Evolutionary conservation across 352 stramenopile genomes (phyloP).

Genomic region (Globisporangium spinosum): DNA sequence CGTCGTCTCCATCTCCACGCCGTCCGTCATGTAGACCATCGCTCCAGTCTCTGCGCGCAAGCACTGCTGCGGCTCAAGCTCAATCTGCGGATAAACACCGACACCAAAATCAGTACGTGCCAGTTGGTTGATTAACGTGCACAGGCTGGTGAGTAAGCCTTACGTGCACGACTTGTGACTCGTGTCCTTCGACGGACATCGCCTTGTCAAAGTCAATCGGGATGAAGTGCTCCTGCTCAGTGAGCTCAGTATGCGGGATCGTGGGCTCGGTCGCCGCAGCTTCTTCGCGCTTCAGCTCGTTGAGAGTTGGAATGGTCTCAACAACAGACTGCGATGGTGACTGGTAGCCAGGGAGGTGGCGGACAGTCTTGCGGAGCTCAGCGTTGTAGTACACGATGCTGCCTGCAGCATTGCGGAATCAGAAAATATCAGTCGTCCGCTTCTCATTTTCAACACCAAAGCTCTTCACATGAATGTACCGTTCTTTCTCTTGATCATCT

Average conservation of each 20-base stretch:
- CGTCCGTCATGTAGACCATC: conserved; percentile 96
- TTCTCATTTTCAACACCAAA: not conserved
- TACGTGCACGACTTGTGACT: conserved; percentile 85
- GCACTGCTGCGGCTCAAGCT: conserved; percentile 88
- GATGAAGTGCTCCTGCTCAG: conserved; percentile 60
- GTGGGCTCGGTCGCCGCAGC: conserved; percentile 3
- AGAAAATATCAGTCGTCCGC: not conserved
- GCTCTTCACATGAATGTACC: conserved; percentile 22
- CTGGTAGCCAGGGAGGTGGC: conserved; percentile 38
- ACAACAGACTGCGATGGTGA: not conserved
- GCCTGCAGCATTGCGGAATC: conserved; percentile 23
- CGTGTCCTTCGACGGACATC: conserved; percentile 74
- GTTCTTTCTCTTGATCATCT: conserved; percentile 55
- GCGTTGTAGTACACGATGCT: conserved; percentile 67
- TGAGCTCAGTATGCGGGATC: conserved; percentile 26
- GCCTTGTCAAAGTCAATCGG: conserved; percentile 83
- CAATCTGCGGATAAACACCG: conserved; percentile 38
- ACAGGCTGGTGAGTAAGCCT: conserved; percentile 1
- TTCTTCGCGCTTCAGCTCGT: conserved; percentile 13
- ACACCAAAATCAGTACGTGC: not conserved
- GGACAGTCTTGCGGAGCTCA: conserved; percentile 55
- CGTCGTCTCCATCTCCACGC: conserved; percentile 88
- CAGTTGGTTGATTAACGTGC: not conserved
- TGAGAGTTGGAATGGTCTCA: not conserved
- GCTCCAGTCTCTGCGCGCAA: conserved; percentile 90